Percentiles rank a stretch among this genome's conserved stretches.
phyloP scores from a whole-genome alignment of 352 stramenopile genomes.

The Pythium periplocum region DNA sequence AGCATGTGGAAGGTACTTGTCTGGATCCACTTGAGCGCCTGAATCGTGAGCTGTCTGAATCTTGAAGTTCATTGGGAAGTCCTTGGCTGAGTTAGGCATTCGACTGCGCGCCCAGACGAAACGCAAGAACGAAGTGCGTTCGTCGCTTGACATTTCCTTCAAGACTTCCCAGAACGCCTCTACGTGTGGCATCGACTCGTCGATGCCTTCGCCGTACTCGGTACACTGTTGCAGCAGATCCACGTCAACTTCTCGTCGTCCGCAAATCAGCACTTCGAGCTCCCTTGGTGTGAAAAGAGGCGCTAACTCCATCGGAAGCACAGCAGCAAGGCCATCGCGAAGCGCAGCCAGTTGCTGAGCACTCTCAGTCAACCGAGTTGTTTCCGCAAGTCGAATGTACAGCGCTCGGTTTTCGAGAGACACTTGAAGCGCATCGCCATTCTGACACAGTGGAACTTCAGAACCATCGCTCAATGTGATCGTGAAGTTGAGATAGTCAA shows the following conservation, averaged over 20 bases:
- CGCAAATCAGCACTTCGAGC: conserved; percentile 95
- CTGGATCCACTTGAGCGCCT: conserved; percentile 61
- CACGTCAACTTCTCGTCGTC: conserved; percentile 95
- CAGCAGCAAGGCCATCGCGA: conserved; percentile 86
- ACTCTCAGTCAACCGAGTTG: conserved; percentile 73
- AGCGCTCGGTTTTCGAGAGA: conserved; percentile 47
- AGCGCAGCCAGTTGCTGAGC: conserved; percentile 71
- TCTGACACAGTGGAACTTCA: conserved; percentile 59
- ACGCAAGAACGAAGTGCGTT: conserved; percentile 94
- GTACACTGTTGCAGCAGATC: conserved; percentile 94
- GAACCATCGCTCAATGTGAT: conserved; percentile 77
- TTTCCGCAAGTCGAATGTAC: conserved; percentile 69
- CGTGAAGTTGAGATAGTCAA: conserved; percentile 73
- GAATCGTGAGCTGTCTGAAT: conserved; percentile 83
- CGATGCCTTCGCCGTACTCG: conserved; percentile 95
- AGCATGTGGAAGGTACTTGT: conserved; percentile 95
- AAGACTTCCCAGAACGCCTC: conserved; percentile 96
- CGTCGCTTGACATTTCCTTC: conserved; percentile 93
- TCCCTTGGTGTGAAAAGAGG: conserved; percentile 95
- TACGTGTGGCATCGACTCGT: conserved; percentile 89
- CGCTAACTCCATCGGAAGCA: conserved; percentile 96
- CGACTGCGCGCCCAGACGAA: conserved; percentile 98
- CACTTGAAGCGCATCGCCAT: conserved; percentile 66
- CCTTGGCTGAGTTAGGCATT: conserved; percentile 95
- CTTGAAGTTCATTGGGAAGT: conserved; percentile 96